These are phyloP conservation scores for Dendryphion nanum DNA, from an alignment of 2,329 filamentous ascomycete genomes.

Conservation along the genomic window DNA sequence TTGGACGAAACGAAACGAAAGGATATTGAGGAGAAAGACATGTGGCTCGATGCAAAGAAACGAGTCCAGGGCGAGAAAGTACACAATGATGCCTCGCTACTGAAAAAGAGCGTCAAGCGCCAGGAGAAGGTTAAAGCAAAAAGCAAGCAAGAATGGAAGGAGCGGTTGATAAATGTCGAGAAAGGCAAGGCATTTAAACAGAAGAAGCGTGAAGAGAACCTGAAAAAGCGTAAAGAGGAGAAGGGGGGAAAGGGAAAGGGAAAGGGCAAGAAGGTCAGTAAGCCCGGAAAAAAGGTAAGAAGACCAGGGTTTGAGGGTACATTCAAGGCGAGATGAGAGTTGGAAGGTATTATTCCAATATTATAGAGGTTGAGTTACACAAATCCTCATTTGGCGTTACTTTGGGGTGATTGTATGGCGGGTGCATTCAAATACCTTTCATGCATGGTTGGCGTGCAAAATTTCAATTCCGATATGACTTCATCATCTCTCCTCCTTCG, in stretches of 20 bases:
- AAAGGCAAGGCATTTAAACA: conserved; percentile 50
- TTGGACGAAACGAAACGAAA: conserved; percentile 79
- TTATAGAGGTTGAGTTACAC: too few species aligned
- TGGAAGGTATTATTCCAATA: too few species aligned
- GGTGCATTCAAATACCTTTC: too few species aligned
- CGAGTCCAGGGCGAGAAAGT: conserved; percentile 87
- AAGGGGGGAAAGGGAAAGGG: conserved; percentile 67
- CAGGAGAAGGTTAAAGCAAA: conserved; percentile 89
- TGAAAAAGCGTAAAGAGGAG: conserved; percentile 73
- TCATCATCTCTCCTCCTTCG: too few species aligned
- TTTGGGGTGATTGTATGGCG: too few species aligned
- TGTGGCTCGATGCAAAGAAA: conserved; percentile 88
- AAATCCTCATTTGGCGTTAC: too few species aligned
- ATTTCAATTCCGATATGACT: too few species aligned
- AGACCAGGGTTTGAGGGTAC: conserved; percentile 64
- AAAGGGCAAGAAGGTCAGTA: conserved; percentile 49
- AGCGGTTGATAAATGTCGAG: conserved; percentile 45
- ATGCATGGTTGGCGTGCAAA: too few species aligned
- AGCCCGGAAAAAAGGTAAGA: conserved; percentile 55
- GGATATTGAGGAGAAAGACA: conserved; percentile 89
- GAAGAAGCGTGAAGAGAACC: conserved; percentile 50
- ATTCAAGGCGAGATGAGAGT: conserved; percentile 55
- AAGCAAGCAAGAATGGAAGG: conserved; percentile 79
- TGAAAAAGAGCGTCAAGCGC: conserved; percentile 90
- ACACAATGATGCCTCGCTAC: conserved; percentile 76